Conservation (phyloP, 2,329 filamentous ascomycete species). For the Talaromyces sp. region DNA sequence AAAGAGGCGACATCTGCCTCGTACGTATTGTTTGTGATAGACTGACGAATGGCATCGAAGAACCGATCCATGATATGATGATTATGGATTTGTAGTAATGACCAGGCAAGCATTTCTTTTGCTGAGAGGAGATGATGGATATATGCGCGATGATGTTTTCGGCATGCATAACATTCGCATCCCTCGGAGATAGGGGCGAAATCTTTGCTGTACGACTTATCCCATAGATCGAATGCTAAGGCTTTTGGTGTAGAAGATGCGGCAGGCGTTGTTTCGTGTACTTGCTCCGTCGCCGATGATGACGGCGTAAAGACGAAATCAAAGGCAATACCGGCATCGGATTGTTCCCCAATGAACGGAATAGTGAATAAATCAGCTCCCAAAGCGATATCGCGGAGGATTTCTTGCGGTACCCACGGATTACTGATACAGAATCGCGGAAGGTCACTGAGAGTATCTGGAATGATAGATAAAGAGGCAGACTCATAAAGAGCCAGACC, state of each 20-base stretch:
- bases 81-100: conserved; percentile 87
- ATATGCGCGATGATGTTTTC: conserved; percentile 77
- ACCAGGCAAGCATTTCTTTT: conserved; percentile 97
- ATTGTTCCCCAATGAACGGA: conserved; percentile 67
- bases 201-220: conserved; percentile 54
- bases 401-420: conserved; percentile 65
- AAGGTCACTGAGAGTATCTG: conserved; percentile 55
- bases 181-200: conserved; percentile 55
- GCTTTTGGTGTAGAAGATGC: conserved; percentile 31
- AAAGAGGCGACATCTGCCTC: conserved; percentile 57
- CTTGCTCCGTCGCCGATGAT: conserved; percentile 17
- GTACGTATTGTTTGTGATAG: conserved; percentile 55
- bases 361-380: conserved; percentile 77
- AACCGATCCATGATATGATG: conserved; percentile 67
- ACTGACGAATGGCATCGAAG: conserved; percentile 63
- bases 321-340: conserved; percentile 80
- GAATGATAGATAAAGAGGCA: conserved; percentile 63
- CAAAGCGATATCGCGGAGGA: conserved; percentile 68
- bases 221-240: conserved; percentile 77
- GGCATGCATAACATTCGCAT: conserved; percentile 81
- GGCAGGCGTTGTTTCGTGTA: conserved; percentile 9
- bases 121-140: conserved; percentile 80
- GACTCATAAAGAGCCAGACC: conserved; percentile 75
- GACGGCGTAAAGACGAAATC: conserved; percentile 65
- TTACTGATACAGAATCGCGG: conserved; percentile 70